These are phyloP conservation scores for Taiozyma sp. DNA, from an alignment of 1,139 yeast species.

Conservation along the genomic window DNA sequence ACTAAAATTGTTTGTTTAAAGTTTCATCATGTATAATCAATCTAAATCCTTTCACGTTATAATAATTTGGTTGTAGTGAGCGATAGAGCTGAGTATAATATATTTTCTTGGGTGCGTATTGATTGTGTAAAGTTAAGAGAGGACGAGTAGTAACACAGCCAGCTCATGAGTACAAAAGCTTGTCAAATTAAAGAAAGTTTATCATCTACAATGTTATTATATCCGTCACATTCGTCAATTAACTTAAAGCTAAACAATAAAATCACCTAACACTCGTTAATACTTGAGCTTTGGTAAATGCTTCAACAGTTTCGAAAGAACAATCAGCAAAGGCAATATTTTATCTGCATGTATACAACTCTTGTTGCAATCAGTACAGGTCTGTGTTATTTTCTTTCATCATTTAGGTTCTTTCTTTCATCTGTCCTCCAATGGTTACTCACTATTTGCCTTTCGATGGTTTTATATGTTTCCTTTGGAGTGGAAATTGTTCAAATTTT, in stretches of 20 bases:
- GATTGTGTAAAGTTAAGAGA: no score
- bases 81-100: no score
- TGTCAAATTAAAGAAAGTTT: neutral
- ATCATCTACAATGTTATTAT: neutral
- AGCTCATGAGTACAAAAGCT: no score
- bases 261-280: neutral
- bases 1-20: constrained; percentile 10
- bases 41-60: constrained; percentile 23
- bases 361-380: constrained; percentile 47
- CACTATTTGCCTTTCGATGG: no score
- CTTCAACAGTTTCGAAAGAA: neutral
- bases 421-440: neutral
- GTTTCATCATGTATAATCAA: constrained; percentile 24
- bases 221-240: neutral
- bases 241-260: neutral
- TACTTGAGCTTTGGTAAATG: neutral
- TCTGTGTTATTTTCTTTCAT: constrained; percentile 53
- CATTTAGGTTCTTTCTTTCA: constrained; percentile 21
- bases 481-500: neutral
- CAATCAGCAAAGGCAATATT: constrained; percentile 22
- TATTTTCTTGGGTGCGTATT: no score
- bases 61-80: neutral
- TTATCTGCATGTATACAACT: constrained; percentile 21
- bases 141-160: no score
- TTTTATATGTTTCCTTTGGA: neutral